Base-by-base conservation (phyloP, 768 basidiomycete species). In the Trametes coccinea region DNA sequence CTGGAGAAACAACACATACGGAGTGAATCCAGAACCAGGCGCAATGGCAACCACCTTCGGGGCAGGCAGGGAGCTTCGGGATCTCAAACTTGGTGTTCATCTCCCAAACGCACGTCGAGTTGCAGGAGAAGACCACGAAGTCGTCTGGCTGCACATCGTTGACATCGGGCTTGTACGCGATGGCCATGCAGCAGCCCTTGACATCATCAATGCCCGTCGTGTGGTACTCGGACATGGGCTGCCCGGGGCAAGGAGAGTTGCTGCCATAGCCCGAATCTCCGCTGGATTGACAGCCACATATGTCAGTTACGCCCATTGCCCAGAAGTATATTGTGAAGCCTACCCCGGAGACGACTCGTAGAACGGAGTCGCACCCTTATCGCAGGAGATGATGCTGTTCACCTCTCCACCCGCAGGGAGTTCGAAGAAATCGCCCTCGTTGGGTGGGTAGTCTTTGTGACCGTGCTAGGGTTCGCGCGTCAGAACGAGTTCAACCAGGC, bases 321-420 rank as follows among this genome's bases (percentile, higher is more conserved):
- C 29, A 48, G 27, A 13, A 37, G 11, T 11, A 37, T 1, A 37
- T 11, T 6, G 34, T 22, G 22, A 22, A 2, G n/a, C 22, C 39
- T 53, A 68, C 67, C 69, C 72, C 51, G 59, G 40, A 27, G 81
- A 79, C 5, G 80, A 79, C 31, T 75, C 75, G 57, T 78, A 86
- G 64, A 70, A 88, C 4, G 82, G 78, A 0, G 87, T 89, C 0
- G 82, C 82, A 29, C 80, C 81, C 65, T 88, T 88, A 71, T 83
- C 78, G 75, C 87, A 80, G 11, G 77, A 80, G 22, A 89, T 76
- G 70, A 89, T 79, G 9, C 78, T 69, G 14, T 80, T 84, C 44
- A 78, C 82, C 11, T 71, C 72, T 54, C 81, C 69, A 27, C 87
- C 87, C 0, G 82, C 88, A 0, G 83, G 82, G 41, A 89, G 80